phyloP scores from a whole-genome alignment of 352 stramenopile genomes.

The Globisporangium perplexum region DNA sequence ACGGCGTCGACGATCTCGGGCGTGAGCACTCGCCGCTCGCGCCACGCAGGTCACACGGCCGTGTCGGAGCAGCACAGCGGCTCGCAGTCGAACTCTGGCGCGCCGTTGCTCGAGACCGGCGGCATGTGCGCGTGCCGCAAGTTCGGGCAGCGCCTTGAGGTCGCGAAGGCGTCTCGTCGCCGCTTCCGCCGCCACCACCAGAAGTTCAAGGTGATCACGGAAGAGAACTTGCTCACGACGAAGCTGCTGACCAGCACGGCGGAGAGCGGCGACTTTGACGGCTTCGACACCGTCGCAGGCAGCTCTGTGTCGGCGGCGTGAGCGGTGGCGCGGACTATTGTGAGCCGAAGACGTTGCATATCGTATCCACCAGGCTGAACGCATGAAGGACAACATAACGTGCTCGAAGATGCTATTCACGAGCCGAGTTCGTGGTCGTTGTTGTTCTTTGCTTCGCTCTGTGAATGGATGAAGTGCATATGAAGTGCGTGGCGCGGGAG shows the following conservation, averaged over 20 bases:
- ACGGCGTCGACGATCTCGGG: background rate
- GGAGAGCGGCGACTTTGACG: background rate
- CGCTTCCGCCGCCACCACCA: conserved; percentile 11
- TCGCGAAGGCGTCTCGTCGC: conserved; percentile 11
- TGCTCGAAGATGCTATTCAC: too few relatives aligned
- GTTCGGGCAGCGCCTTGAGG: conserved; percentile 25
- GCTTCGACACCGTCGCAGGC: background rate
- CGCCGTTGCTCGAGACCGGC: conserved; percentile 5
- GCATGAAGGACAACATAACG: background rate
- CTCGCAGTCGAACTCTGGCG: conserved; percentile 1
- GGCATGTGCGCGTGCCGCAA: conserved; percentile 31
- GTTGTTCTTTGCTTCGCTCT: background rate
- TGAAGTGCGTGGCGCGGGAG: too few relatives aligned
- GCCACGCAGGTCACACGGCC: background rate
- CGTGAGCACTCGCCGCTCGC: background rate
- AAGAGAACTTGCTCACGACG: conserved; percentile 18
- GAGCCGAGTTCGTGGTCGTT: too few relatives aligned
- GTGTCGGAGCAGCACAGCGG: background rate
- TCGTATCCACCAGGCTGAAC: background rate
- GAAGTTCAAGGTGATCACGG: conserved; percentile 17
- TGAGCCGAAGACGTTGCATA: too few relatives aligned
- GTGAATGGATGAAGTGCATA: too few relatives aligned
- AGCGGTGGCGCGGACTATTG: too few relatives aligned
- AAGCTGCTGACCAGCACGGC: conserved; percentile 6
- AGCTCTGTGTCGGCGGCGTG: background rate